Conservation (phyloP, 1,139 yeast genomes). For the Pichia sp. region DNA sequence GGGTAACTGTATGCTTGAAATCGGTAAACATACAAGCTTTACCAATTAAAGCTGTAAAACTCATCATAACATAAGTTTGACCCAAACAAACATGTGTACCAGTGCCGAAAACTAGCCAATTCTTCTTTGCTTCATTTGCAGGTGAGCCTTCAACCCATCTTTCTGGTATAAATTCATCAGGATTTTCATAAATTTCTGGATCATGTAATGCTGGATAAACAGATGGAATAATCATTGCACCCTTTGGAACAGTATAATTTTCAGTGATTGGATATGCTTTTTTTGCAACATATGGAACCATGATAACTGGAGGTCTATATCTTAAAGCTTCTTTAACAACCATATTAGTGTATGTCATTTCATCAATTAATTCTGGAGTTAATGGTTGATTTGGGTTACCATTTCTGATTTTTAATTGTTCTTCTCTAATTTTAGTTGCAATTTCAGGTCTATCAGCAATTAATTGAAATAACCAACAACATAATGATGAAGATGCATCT, state of each 20-base stretch:
- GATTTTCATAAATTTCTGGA: constrained; percentile 90
- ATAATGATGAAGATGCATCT: constrained; percentile 96
- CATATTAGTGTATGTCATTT: constrained; percentile 82
- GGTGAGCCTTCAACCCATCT: constrained; percentile 76
- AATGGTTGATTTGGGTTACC: constrained; percentile 62
- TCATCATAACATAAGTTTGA: constrained; percentile 84
- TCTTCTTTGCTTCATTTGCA: constrained; percentile 62
- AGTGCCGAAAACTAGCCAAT: constrained; percentile 94
- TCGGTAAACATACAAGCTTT: constrained; percentile 77
- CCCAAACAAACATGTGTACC: constrained; percentile 97
- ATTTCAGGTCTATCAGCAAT: constrained; percentile 94
- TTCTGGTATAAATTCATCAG: constrained; percentile 91
- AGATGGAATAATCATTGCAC: constrained; percentile 94
- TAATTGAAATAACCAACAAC: constrained; percentile 96
- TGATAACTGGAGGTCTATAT: constrained; percentile 93
- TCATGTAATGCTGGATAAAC: constrained; percentile 94
- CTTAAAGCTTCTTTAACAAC: constrained; percentile 90
- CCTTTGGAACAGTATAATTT: constrained; percentile 87
- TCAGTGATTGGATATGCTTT: constrained; percentile 76
- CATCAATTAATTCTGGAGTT: constrained; percentile 64
- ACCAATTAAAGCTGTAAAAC: constrained; percentile 85
- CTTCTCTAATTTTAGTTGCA: constrained; percentile 76
- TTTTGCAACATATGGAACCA: constrained; percentile 96
- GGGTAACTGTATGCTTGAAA: constrained; percentile 75
- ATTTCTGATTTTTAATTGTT: constrained; percentile 76